These are phyloP conservation scores for Tubosaeta sp. DNA, from an alignment of 768 basidiomycete genomes.

Conservation along the genomic window DNA sequence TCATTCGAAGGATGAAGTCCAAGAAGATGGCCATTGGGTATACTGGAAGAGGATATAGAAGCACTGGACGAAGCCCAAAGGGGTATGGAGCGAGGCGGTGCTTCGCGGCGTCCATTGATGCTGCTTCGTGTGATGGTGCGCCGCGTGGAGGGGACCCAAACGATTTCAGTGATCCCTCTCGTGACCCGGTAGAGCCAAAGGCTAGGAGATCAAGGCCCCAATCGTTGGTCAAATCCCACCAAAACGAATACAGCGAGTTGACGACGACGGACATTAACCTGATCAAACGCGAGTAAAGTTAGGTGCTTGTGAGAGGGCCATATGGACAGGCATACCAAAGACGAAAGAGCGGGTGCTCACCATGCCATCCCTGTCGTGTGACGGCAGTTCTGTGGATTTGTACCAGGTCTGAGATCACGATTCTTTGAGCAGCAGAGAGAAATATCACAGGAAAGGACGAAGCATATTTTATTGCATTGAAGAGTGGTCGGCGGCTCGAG, in stretches of 20 bases:
- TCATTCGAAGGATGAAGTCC: constrained; percentile 86
- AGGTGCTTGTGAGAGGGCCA: not conserved
- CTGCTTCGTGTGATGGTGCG: not conserved
- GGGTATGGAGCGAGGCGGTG: constrained; percentile 38
- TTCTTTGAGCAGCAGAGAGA: constrained; percentile 85
- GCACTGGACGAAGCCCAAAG: constrained; percentile 67
- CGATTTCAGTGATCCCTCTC: constrained; percentile 35
- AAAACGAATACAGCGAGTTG: constrained; percentile 94
- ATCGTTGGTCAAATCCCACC: constrained; percentile 99
- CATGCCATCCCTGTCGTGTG: constrained; percentile 55
- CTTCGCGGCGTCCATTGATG: constrained; percentile 10
- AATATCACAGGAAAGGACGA: constrained; percentile 95
- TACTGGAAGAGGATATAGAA: constrained; percentile 75
- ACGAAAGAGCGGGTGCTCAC: constrained; percentile 74
- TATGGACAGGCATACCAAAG: constrained; percentile 58
- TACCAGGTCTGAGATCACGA: constrained; percentile 58
- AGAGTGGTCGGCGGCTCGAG: constrained; percentile 66
- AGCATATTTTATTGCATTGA: constrained; percentile 95
- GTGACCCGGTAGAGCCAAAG: constrained; percentile 24
- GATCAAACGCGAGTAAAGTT: constrained; percentile 1
- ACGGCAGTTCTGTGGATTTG: constrained; percentile 44
- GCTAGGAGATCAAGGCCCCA: constrained; percentile 87
- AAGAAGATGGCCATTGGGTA: constrained; percentile 82
- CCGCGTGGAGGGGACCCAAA: not conserved
- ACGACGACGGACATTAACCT: constrained; percentile 83